Percentiles rank a stretch among this genome's conserved stretches.
Evolutionary conservation across 139 green algal species (phyloP).

Genomic region (Coccomyxa sp.): DNA sequence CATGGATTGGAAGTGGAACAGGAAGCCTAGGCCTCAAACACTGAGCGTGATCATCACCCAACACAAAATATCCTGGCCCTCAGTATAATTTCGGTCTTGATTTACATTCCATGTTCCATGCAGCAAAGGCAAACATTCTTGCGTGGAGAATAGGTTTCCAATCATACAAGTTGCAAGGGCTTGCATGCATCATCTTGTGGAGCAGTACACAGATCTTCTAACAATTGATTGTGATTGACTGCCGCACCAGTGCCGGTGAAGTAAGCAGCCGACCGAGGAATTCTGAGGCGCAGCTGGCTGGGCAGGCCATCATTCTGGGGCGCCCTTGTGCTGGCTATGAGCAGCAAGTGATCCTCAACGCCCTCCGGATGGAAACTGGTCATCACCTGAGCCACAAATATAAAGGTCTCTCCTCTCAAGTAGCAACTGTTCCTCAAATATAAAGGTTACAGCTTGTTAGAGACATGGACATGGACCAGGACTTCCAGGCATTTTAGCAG

Average conservation of each 20-base stretch:
- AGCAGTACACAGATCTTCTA: not conserved
- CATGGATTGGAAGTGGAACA: no score
- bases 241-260: slow-evolving; percentile 76
- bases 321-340: slow-evolving; percentile 60
- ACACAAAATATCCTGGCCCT: no score
- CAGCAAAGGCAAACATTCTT: not conserved
- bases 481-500: no score
- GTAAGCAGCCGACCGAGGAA: slow-evolving; percentile 62
- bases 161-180: not conserved
- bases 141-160: no score
- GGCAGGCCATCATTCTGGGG: slow-evolving; percentile 33
- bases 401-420: no score
- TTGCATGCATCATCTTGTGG: not conserved
- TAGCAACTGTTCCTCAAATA: no score
- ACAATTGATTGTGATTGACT: not conserved
- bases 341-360: slow-evolving; percentile 32
- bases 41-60: no score
- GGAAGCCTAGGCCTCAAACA: no score
- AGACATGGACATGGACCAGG: not conserved
- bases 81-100: no score
- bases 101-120: no score
- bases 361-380: slow-evolving; percentile 34
- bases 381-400: slow-evolving; percentile 32
- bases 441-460: not conserved
- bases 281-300: slow-evolving; percentile 15